phyloP scores from a whole-genome alignment of 31 red algal species.

The Porphyra umbilicalis region DNA sequence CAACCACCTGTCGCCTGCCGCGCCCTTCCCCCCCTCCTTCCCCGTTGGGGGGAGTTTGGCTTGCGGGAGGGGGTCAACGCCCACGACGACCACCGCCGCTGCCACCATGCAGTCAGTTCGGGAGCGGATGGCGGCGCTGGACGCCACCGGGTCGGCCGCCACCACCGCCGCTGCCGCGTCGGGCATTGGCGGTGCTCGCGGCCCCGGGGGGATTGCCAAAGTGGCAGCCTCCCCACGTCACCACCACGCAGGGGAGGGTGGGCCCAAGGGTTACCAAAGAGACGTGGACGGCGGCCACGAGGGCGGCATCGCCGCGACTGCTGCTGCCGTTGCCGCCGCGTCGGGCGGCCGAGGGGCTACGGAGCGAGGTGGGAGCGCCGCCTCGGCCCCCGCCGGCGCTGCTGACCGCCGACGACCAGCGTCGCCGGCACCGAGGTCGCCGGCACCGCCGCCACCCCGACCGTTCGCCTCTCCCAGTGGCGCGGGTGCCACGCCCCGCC shows the following conservation, averaged over 20 bases:
- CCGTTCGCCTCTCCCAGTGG: too few relatives aligned
- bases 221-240: not conserved
- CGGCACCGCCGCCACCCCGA: not conserved
- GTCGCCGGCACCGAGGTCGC: not conserved
- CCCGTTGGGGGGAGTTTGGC: too few relatives aligned
- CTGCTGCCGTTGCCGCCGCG: too few relatives aligned
- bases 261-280: not conserved
- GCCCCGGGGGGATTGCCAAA: not conserved
- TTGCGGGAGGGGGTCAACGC: too few relatives aligned
- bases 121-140: not conserved
- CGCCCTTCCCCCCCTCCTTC: too few relatives aligned
- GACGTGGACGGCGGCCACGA: not conserved
- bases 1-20: too few relatives aligned
- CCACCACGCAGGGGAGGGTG: not conserved
- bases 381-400: too few relatives aligned
- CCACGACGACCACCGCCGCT: too few relatives aligned
- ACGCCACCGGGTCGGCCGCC: not conserved
- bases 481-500: not conserved
- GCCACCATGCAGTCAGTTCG: not conserved
- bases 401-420: not conserved
- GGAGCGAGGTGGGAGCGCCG: not conserved
- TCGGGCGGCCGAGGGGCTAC: not conserved
- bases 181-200: not conserved
- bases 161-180: not conserved
- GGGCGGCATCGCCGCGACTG: not conserved